phyloP scores from a whole-genome alignment of 345 rosid genomes.

The Heritiera littoralis region DNA sequence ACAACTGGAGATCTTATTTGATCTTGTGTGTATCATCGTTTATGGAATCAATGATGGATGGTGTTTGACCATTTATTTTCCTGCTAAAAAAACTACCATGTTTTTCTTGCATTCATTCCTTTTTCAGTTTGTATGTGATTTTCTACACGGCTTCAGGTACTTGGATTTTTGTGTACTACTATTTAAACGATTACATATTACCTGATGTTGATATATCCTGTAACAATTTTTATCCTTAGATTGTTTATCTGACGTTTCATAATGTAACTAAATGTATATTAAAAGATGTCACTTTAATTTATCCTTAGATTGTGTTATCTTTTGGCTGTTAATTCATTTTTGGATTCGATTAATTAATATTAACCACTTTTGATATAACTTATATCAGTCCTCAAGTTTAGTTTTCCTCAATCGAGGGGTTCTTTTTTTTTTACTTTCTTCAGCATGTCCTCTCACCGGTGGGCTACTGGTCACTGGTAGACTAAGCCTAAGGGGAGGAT shows the following conservation, averaged over 20 bases:
- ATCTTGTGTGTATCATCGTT: not conserved
- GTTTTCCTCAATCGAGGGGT: not conserved
- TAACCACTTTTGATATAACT: not conserved
- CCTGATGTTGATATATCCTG: not conserved
- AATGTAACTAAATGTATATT: not conserved
- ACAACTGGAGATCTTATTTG: not conserved
- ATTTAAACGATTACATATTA: not conserved
- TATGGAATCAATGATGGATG: not conserved
- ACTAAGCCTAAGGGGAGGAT: not conserved
- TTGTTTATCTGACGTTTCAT: not conserved
- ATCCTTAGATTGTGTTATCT: not conserved
- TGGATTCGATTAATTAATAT: not conserved
- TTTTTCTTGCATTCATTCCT: not conserved
- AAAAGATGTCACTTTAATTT: not conserved
- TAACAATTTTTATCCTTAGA: not conserved
- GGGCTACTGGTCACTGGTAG: not conserved
- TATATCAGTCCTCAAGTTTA: not conserved
- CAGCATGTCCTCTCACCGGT: not conserved
- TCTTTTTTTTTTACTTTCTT: not conserved
- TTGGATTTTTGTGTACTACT: not conserved
- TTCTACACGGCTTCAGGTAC: not conserved
- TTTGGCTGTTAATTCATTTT: not conserved
- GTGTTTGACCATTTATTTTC: not conserved
- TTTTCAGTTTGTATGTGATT: slow-evolving; percentile 1
- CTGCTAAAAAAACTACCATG: not conserved